Base-by-base conservation (phyloP, 2,329 filamentous ascomycete genomes). In the Aspergillus brasiliensis region DNA sequence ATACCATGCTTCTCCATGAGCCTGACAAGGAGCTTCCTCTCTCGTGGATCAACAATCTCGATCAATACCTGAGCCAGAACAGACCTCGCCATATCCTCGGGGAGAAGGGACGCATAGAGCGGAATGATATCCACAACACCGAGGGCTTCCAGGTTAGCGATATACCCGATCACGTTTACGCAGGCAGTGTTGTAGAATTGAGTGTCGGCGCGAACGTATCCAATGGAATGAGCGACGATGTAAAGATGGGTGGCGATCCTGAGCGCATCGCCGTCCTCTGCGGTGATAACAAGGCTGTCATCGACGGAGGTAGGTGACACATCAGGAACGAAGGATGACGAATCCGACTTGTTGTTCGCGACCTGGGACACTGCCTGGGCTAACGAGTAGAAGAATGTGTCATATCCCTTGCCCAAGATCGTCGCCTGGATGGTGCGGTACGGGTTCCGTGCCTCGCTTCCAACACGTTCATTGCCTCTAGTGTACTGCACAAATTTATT, bases 71-170 rank as follows among this genome's bases (percentile, higher is more conserved):
- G 85, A 59, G 89, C 91, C 51, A 99, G 82, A 15, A 89, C 88
- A 57, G 87, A 84, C 66, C 92, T 88, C 62, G 84, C 83, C 63
- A 89, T 84, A 11, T 86, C 80, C 6, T 82, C 78, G 8, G 86
- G 82, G 11, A 99, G 81, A 67, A 91, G 88, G 8, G 92, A 92
- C 63, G 91, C 93, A 74, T 99, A 99, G 0, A 96, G 80, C 0
- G 95, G 93, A 57, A 97, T 90, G 44, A 95, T 79, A 63, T 94
- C 88, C 60, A 90, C 86, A 57, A 95, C 86, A 34, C 87, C 86
- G 15, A 86, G 85, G 49, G 89, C 82, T 46, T 91, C 87, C 38
- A 99, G 79, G 62, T 90, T 88, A 67, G 90, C 90, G 57, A 96
- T 89, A 73, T 98, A 98, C 3, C 86, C 88, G 1, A 90, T 87